Conservation (phyloP, 805 yeast genomes). For the Cyberlindnera subsufficiens region DNA sequence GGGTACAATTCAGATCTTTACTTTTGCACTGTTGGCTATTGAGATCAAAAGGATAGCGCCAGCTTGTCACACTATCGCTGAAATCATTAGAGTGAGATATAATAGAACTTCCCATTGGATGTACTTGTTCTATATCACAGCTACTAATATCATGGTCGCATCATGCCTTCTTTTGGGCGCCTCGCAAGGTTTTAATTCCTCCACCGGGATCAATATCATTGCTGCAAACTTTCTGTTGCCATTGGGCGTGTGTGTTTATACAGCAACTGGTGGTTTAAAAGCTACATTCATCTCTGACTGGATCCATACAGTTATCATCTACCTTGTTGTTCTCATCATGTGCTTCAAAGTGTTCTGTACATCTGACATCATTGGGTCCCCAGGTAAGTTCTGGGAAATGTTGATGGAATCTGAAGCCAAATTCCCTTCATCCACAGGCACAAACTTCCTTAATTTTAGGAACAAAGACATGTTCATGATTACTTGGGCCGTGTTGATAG, state of each 20-base stretch:
- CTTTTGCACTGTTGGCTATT: conserved; percentile 32
- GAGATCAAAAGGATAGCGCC: conserved; percentile 37
- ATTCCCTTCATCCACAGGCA: conserved; percentile 27
- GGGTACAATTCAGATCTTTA: conserved; percentile 31
- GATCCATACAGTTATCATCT: conserved; percentile 43
- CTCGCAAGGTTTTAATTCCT: conserved; percentile 33
- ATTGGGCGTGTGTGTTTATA: conserved; percentile 41
- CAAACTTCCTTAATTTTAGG: conserved; percentile 27
- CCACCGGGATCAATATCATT: conserved; percentile 39
- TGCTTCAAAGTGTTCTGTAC: conserved; percentile 30
- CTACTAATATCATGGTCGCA: conserved; percentile 32
- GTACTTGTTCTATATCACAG: conserved; percentile 30
- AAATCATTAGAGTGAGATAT: conserved; percentile 31
- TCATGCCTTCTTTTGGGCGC: conserved; percentile 38
- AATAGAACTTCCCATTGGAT: conserved; percentile 32
- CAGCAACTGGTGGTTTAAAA: conserved; percentile 44
- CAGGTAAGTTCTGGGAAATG: conserved; percentile 37
- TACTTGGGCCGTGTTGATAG: conserved; percentile 27
- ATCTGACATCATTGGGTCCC: conserved; percentile 37
- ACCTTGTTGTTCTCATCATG: conserved; percentile 30
- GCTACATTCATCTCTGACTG: conserved; percentile 49
- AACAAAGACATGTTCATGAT: conserved; percentile 25
- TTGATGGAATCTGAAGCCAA: conserved; percentile 28
- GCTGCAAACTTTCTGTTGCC: conserved; percentile 42
- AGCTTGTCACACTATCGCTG: conserved; percentile 35